Evolutionary conservation across 1,284 basidiomycete species (phyloP), one percentile per base, ranked within the genome.

Genomic region (Phellopilus nigrolimitatus): DNA sequence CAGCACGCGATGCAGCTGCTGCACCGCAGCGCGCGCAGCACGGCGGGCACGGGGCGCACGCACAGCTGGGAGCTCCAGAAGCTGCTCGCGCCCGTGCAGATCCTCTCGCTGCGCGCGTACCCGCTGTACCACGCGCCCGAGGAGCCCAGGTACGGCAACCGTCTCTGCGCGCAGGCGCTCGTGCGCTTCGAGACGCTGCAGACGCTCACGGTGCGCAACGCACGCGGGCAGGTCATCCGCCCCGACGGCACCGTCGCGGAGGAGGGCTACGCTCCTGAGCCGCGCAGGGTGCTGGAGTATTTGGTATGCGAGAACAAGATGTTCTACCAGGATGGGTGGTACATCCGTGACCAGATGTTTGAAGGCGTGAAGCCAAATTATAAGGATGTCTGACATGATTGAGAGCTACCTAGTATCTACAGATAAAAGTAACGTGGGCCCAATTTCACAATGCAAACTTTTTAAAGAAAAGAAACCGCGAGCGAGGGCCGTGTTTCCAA

Each of bases 121-220:
- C 74, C 80, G 33, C 77, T 73, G 7, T 73, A 81, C 57, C 67
- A 78, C 24, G 74, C 69, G 4, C 57, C 59, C 12, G 65, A 72
- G 22, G 71, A 73, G 0, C 82, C 81, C 2, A 69, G 70, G 44
- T 66, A 73, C 25, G 84, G 85, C 0, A 80, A 76, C 55, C 72
- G 80, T 38, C 68, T 82, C 15, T 68, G 78, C 49, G 68, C 80
- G 1, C 84, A 89, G 55, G 82, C 78, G 0, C 70, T 88, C 13
- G 72, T 87, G 53, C 77, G 75, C 51, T 80, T 89, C 55, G 82
- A 88, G 56, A 84, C 82, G 0, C 71, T 75, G 49, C 87, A 89
- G 71, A 84, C 80, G 33, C 57, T 80, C 47, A 74, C 79, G 59
- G 66, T 76, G 39, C 73, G 72, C 57, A 66, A 71, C 53, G 58